These are phyloP conservation scores for Colletotrichum somersetense DNA, from an alignment of 2,329 filamentous ascomycete species.

Conservation along the genomic window DNA sequence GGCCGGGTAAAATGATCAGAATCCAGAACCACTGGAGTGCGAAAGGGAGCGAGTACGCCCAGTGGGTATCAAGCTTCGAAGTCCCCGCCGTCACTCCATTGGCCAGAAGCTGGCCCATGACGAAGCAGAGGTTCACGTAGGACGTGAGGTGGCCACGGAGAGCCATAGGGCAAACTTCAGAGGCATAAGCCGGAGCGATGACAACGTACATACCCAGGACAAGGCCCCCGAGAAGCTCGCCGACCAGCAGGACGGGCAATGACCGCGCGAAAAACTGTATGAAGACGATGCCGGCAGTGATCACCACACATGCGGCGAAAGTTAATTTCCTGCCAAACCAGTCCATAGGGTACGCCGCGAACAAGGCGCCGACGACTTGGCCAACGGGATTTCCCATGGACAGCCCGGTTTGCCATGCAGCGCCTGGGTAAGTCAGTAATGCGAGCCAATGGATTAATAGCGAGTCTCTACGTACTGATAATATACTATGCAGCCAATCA, in stretches of 20 bases:
- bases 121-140: slow-evolving; percentile 73
- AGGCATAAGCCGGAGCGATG: slow-evolving; percentile 70
- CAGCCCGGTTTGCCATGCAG: slow-evolving; percentile 61
- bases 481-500: slow-evolving; percentile 47
- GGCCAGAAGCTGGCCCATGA: slow-evolving; percentile 70
- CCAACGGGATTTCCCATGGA: slow-evolving; percentile 69
- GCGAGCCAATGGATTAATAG: background rate
- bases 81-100: slow-evolving; percentile 61
- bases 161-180: slow-evolving; percentile 70
- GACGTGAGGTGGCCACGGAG: slow-evolving; percentile 70
- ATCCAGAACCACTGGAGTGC: slow-evolving; percentile 66
- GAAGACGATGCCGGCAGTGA: slow-evolving; percentile 68
- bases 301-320: slow-evolving; percentile 57
- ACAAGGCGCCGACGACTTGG: slow-evolving; percentile 67
- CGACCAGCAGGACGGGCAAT: slow-evolving; percentile 67
- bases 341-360: slow-evolving; percentile 62
- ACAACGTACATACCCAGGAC: slow-evolving; percentile 73
- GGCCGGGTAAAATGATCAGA: slow-evolving; percentile 57
- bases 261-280: slow-evolving; percentile 73
- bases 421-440: slow-evolving; percentile 44
- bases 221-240: slow-evolving; percentile 71
- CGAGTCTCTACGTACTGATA: slow-evolving; percentile 45
- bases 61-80: slow-evolving; percentile 55
- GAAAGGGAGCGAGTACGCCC: slow-evolving; percentile 64
- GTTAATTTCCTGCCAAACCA: slow-evolving; percentile 59